A percentile compares a stretch with the other conserved stretches of the same genome.
Evolutionary conservation across 352 stramenopile genomes (phyloP).

Genomic region (Phytophthora agathidicida): DNA sequence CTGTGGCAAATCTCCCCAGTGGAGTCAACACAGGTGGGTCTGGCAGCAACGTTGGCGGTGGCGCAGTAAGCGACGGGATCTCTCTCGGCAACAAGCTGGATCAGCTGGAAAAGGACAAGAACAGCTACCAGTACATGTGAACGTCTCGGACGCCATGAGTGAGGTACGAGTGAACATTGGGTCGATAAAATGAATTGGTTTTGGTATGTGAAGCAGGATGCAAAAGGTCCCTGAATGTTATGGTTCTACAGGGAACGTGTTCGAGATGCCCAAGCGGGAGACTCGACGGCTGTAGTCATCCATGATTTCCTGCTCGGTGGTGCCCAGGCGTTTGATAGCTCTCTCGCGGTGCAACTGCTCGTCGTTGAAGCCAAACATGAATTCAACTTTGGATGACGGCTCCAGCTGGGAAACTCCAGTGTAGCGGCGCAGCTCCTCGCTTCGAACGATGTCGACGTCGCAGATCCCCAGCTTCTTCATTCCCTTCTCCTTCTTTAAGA

Average conservation of each 20-base stretch:
- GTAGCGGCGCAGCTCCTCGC: constrained; percentile 63
- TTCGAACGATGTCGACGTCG: constrained; percentile 59
- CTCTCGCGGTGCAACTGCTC: constrained; percentile 66
- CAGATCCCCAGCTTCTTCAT: constrained; percentile 83
- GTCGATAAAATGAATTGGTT: constrained; percentile 30
- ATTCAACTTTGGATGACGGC: constrained; percentile 51
- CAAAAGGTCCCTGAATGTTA: constrained; percentile 10
- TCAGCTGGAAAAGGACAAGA: constrained; percentile 76
- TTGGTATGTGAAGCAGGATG: constrained; percentile 21
- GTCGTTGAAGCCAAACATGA: constrained; percentile 69
- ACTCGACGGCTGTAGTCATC: constrained; percentile 62
- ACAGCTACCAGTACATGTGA: constrained; percentile 55
- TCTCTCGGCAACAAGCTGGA: constrained; percentile 77
- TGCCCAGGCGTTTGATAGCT: constrained; percentile 62
- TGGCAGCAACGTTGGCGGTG: constrained; percentile 23
- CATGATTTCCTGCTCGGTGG: constrained; percentile 66
- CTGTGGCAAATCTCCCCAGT: constrained; percentile 33
- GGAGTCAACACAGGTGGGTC: constrained; percentile 3
- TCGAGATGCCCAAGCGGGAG: constrained; percentile 47
- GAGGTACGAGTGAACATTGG: constrained; percentile 18
- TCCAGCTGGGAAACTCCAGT: constrained; percentile 42
- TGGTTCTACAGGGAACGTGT: constrained; percentile 18
- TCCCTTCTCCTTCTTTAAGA: constrained; percentile 73
- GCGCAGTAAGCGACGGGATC: constrained; percentile 28
- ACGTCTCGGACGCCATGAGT: background rate